These are phyloP conservation scores for Tylopilus sp. DNA, from an alignment of 768 basidiomycete species.

Conservation along the genomic window DNA sequence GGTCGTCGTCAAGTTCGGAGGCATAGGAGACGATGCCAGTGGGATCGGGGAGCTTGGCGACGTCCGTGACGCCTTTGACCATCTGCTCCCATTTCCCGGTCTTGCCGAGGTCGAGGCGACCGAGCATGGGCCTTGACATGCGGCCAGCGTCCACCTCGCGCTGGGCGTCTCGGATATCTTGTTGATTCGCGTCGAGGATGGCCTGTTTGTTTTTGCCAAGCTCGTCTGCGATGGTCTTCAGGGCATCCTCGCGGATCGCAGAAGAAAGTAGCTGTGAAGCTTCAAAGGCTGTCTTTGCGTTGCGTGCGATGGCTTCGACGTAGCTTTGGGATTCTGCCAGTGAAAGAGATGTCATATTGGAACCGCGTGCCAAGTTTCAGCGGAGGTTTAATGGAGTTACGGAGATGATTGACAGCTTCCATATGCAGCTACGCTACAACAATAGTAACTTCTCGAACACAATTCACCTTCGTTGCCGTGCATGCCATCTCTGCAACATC, in stretches of 20 bases:
- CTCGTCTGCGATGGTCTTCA: slow-evolving; percentile 64
- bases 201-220: slow-evolving; percentile 61
- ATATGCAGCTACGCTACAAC: neutral
- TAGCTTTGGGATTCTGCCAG: slow-evolving; percentile 13
- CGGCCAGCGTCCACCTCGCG: slow-evolving; percentile 76
- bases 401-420: too few relatives aligned
- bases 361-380: too few relatives aligned
- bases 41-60: slow-evolving; percentile 82
- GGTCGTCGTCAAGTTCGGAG: slow-evolving; percentile 77
- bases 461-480: neutral
- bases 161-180: slow-evolving; percentile 81
- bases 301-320: slow-evolving; percentile 65
- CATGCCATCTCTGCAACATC: neutral
- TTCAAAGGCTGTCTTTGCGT: slow-evolving; percentile 83
- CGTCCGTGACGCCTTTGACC: slow-evolving; percentile 86
- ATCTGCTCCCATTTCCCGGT: slow-evolving; percentile 93
- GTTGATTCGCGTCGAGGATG: slow-evolving; percentile 76
- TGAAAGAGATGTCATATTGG: neutral
- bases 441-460: neutral
- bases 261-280: slow-evolving; percentile 77
- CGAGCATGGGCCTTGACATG: slow-evolving; percentile 81
- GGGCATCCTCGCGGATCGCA: slow-evolving; percentile 64
- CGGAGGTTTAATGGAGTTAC: too few relatives aligned
- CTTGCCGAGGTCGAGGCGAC: slow-evolving; percentile 73
- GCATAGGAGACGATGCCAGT: slow-evolving; percentile 87